These are phyloP conservation scores for Malassezia nana DNA, from an alignment of 1,284 basidiomycete species.

Conservation along the genomic window DNA sequence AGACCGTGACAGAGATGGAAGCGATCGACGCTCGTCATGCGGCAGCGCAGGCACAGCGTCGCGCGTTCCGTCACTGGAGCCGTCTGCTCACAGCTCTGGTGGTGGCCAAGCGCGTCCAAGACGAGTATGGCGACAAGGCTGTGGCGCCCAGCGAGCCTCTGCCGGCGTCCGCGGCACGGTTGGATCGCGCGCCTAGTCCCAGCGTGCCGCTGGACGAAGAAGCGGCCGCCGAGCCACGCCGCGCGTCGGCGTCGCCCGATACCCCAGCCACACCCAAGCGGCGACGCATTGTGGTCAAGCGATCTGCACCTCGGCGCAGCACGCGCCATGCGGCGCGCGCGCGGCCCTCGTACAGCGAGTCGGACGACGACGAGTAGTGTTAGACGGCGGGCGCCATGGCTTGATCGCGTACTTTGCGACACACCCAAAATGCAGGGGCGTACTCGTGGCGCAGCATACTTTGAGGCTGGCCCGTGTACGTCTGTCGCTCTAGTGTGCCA, in stretches of 20 bases:
- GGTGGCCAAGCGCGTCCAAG: constrained; percentile 69
- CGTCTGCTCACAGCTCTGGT: constrained; percentile 76
- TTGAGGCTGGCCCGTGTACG: constrained; percentile 73
- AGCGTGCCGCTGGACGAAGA: constrained; percentile 13
- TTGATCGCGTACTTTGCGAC: constrained; percentile 35
- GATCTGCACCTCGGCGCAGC: background rate
- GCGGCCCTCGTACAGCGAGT: background rate
- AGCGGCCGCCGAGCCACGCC: constrained; percentile 1
- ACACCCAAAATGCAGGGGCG: constrained; percentile 52
- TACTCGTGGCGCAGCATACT: constrained; percentile 85
- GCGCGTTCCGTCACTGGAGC: constrained; percentile 75
- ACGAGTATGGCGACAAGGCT: constrained; percentile 57
- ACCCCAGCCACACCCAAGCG: constrained; percentile 1
- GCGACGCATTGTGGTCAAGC: constrained; percentile 6
- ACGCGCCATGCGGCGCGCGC: background rate
- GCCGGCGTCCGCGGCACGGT: background rate
- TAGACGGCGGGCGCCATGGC: constrained; percentile 26
- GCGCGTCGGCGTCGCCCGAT: background rate
- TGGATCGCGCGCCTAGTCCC: background rate
- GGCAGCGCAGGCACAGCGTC: constrained; percentile 64
- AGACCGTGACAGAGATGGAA: constrained; percentile 4
- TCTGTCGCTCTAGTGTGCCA: constrained; percentile 61
- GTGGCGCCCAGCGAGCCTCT: background rate
- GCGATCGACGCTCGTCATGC: constrained; percentile 49
- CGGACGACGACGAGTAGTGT: background rate